Percentiles rank a stretch among this genome's conserved stretches.
These are phyloP conservation scores for Aristolochia californica DNA, from an alignment of 164 flowering plant species.

Conservation along the genomic window DNA sequence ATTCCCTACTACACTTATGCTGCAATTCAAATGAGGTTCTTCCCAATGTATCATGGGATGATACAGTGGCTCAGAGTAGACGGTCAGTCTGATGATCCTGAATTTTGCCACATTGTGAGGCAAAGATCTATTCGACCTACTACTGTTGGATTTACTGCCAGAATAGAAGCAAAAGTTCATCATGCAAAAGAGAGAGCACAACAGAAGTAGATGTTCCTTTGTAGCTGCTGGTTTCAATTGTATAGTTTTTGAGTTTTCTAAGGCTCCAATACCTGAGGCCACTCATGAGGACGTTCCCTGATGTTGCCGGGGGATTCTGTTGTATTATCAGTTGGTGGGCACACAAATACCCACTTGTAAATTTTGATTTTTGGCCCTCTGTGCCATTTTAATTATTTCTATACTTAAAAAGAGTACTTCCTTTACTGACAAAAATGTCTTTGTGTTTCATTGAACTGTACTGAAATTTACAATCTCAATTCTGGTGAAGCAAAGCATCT, in stretches of 20 bases:
- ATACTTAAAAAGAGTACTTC: too few relatives aligned
- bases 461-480: too few relatives aligned
- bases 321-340: too few relatives aligned
- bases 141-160: constrained; percentile 68
- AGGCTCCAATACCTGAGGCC: too few relatives aligned
- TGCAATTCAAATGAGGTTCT: constrained; percentile 64
- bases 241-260: too few relatives aligned
- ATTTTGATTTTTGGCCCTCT: constrained; percentile 11
- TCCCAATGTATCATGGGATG: constrained; percentile 81
- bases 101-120: constrained; percentile 43
- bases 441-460: too few relatives aligned
- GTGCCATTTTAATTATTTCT: constrained; percentile 1
- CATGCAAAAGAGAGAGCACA: not conserved
- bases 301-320: not conserved
- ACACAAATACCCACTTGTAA: constrained; percentile 16
- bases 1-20: constrained; percentile 55
- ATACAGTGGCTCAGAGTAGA: constrained; percentile 74
- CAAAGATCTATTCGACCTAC: constrained; percentile 53
- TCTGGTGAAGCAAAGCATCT: too few relatives aligned
- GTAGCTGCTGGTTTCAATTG: too few relatives aligned
- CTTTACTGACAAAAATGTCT: too few relatives aligned
- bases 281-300: too few relatives aligned
- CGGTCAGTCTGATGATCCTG: constrained; percentile 53
- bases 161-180: constrained; percentile 31
- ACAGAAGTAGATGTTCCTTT: too few relatives aligned